phyloP scores from a whole-genome alignment of 495 filamentous ascomycete genomes.

The Xylaria scruposa region DNA sequence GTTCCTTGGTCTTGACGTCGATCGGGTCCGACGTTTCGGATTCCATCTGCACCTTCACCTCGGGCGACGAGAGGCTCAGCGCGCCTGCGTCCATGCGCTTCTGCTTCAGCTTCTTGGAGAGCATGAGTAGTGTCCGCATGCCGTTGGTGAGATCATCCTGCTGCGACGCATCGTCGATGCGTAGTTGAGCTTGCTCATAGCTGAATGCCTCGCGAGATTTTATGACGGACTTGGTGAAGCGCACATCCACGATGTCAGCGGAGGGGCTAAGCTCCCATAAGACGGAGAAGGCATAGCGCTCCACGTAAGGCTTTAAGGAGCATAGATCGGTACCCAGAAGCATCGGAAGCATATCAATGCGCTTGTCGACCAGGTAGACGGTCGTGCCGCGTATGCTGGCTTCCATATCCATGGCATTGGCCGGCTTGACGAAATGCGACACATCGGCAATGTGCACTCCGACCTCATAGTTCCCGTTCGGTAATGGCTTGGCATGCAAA shows the following conservation, averaged over 20 bases:
- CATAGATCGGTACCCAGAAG: slow-evolving; percentile 95
- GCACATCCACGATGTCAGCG: slow-evolving; percentile 79
- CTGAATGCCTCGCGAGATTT: slow-evolving; percentile 97
- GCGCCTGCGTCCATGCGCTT: slow-evolving; percentile 97
- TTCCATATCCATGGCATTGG: slow-evolving; percentile 95
- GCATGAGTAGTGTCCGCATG: slow-evolving; percentile 84
- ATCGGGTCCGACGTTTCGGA: slow-evolving; percentile 95
- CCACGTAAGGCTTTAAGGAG: slow-evolving; percentile 95
- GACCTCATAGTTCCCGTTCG: slow-evolving; percentile 94
- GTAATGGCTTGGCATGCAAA: slow-evolving; percentile 80
- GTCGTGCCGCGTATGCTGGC: slow-evolving; percentile 93
- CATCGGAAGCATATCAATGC: slow-evolving; percentile 98
- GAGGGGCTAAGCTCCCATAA: slow-evolving; percentile 90
- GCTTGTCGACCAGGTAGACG: slow-evolving; percentile 97
- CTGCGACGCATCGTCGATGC: slow-evolving; percentile 86
- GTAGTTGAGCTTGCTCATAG: slow-evolving; percentile 92
- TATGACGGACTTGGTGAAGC: slow-evolving; percentile 97
- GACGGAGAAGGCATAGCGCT: slow-evolving; percentile 94
- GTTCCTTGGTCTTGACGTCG: slow-evolving; percentile 92
- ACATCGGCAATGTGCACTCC: slow-evolving; percentile 99
- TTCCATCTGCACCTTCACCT: slow-evolving; percentile 92
- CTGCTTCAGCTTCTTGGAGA: slow-evolving; percentile 93
- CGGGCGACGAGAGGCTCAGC: slow-evolving; percentile 90
- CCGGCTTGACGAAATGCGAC: slow-evolving; percentile 96
- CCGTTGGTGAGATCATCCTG: slow-evolving; percentile 87